Evolutionary conservation across 768 basidiomycete species (phyloP).

Genomic region (Tricholoma terreum): DNA sequence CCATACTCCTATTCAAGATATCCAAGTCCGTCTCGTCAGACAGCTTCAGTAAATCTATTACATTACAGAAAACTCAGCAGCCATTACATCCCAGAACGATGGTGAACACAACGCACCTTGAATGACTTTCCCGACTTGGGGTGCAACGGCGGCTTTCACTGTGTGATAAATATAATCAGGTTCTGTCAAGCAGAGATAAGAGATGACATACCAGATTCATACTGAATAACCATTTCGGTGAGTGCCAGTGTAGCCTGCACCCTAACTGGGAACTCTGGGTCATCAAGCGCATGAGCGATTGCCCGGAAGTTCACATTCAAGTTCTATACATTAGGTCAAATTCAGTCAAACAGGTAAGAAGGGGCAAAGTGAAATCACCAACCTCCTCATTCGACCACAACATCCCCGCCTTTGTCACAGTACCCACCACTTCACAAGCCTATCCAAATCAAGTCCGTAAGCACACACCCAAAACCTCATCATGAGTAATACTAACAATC

Average conservation of each 20-base stretch:
- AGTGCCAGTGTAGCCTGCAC: constrained; percentile 81
- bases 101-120: constrained; percentile 51
- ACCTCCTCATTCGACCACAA: constrained; percentile 67
- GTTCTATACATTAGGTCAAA: constrained; percentile 36
- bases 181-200: not conserved
- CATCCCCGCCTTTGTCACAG: constrained; percentile 67
- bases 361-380: constrained; percentile 2
- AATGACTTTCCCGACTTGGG: constrained; percentile 83
- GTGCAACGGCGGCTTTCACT: constrained; percentile 70
- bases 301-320: constrained; percentile 63
- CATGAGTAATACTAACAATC: constrained; percentile 51
- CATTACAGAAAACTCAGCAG: not conserved
- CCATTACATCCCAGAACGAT: not conserved
- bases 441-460: constrained; percentile 23
- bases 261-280: constrained; percentile 76
- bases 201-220: constrained; percentile 54
- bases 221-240: constrained; percentile 65
- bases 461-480: not conserved
- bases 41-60: constrained; percentile 75
- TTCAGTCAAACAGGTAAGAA: not conserved
- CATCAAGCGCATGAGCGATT: constrained; percentile 67
- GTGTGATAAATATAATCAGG: constrained; percentile 10
- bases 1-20: constrained; percentile 78
- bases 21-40: constrained; percentile 92
- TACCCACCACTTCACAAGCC: constrained; percentile 82